Conservation (phyloP, 768 basidiomycete genomes). For the Termitomyces sp. region DNA sequence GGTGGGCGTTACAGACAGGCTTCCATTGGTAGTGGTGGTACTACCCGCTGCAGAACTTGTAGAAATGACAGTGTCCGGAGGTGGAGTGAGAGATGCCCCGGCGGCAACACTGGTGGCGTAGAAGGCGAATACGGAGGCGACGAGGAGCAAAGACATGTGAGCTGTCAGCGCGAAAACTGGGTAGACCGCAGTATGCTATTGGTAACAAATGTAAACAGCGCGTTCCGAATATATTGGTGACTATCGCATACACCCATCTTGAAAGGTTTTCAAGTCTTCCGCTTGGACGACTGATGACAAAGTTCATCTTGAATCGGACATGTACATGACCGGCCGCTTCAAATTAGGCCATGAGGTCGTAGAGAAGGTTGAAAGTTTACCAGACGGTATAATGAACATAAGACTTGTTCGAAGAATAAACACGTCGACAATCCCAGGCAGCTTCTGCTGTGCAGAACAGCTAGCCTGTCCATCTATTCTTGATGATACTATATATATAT, state of each 20-base stretch:
- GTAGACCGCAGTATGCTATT: no score
- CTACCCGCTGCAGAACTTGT: constrained; percentile 4
- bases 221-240: no score
- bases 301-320: no score
- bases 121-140: background rate
- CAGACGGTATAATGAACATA: constrained; percentile 20
- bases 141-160: background rate
- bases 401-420: constrained; percentile 28
- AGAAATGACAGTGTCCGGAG: constrained; percentile 8
- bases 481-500: background rate
- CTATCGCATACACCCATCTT: no score
- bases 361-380: constrained; percentile 37
- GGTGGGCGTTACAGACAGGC: constrained; percentile 20
- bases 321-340: no score
- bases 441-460: constrained; percentile 7
- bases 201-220: constrained; percentile 5
- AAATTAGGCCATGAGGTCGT: constrained; percentile 41
- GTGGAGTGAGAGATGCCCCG: constrained; percentile 13
- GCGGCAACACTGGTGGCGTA: background rate
- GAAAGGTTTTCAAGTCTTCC: no score
- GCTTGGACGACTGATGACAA: no score
- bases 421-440: constrained; percentile 3
- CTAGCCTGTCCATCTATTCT: background rate
- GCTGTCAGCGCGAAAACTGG: background rate
- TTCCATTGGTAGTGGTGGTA: constrained; percentile 9